Conservation (phyloP, 2,329 filamentous ascomycete genomes). For the Exophiala sideris region DNA sequence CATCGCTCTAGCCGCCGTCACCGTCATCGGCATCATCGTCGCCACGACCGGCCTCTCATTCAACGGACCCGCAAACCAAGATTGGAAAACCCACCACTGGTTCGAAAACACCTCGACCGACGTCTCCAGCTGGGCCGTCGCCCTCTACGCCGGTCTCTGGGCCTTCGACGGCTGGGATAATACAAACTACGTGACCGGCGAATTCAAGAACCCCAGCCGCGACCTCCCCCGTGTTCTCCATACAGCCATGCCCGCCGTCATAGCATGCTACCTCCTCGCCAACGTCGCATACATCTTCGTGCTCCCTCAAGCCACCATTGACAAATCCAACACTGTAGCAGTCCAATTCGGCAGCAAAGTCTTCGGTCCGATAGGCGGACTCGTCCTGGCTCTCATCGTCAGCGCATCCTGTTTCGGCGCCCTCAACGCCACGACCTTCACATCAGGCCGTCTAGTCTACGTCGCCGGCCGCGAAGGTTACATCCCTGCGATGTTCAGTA, state of each 20-base stretch:
- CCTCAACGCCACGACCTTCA: slow-evolving; percentile 91
- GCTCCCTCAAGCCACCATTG: slow-evolving; percentile 73
- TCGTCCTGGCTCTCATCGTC: slow-evolving; percentile 84
- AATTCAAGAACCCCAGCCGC: slow-evolving; percentile 86
- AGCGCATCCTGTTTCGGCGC: slow-evolving; percentile 90
- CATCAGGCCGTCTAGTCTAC: slow-evolving; percentile 86
- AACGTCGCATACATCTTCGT: slow-evolving; percentile 95
- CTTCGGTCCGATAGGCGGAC: slow-evolving; percentile 76
- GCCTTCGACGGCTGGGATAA: slow-evolving; percentile 99
- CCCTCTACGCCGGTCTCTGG: slow-evolving; percentile 93
- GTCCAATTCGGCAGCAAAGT: slow-evolving; percentile 89
- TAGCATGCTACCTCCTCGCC: slow-evolving; percentile 82
- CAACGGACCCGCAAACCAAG: slow-evolving; percentile 68
- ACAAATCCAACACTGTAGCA: slow-evolving; percentile 89
- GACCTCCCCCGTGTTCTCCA: slow-evolving; percentile 94
- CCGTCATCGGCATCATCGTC: slow-evolving; percentile 83
- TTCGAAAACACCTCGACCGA: slow-evolving; percentile 80
- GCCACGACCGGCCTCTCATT: slow-evolving; percentile 79
- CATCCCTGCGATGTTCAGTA: slow-evolving; percentile 77
- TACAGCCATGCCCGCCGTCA: slow-evolving; percentile 92
- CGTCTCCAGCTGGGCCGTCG: slow-evolving; percentile 84
- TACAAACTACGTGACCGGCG: slow-evolving; percentile 95
- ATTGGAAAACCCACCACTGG: slow-evolving; percentile 87
- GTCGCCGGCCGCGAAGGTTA: slow-evolving; percentile 94
- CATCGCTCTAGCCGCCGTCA: slow-evolving; percentile 79